A percentile compares a stretch with the other conserved stretches of the same genome.
phyloP scores from a whole-genome alignment of 2,329 filamentous ascomycete species.

The Annulohypoxylon truncatum region DNA sequence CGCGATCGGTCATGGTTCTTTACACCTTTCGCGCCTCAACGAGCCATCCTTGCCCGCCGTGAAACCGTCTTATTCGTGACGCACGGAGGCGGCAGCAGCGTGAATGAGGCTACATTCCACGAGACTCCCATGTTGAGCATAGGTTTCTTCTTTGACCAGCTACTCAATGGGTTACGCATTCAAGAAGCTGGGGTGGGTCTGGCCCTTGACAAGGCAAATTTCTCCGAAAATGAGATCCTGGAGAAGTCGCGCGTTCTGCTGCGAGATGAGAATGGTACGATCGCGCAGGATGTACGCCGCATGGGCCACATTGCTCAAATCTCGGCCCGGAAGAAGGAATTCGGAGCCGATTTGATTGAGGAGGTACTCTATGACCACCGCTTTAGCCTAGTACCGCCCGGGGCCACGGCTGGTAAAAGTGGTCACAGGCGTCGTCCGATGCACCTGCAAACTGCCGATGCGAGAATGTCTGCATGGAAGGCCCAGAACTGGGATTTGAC shows the following conservation, averaged over 20 bases:
- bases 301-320: conserved; percentile 55
- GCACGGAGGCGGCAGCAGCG: conserved; percentile 56
- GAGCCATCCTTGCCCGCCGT: conserved; percentile 53
- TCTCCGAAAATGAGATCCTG: conserved; percentile 50
- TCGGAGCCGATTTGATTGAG: conserved; percentile 56
- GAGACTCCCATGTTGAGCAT: conserved; percentile 53
- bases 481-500: conserved; percentile 55
- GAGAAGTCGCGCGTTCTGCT: conserved; percentile 47
- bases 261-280: conserved; percentile 47
- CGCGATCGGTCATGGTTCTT: conserved; percentile 49
- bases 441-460: conserved; percentile 59
- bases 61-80: conserved; percentile 54
- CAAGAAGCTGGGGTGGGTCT: conserved; percentile 51
- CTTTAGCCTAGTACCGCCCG: conserved; percentile 5
- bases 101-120: conserved; percentile 56
- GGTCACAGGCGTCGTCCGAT: conserved; percentile 48
- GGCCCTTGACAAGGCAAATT: conserved; percentile 53
- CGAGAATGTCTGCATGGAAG: conserved; percentile 55
- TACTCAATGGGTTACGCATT: conserved; percentile 53
- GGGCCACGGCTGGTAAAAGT: conserved; percentile 10
- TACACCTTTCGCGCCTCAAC: conserved; percentile 55
- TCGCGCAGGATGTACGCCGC: conserved; percentile 51
- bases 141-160: conserved; percentile 57
- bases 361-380: conserved; percentile 55
- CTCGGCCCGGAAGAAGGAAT: conserved; percentile 52